phyloP scores from a whole-genome alignment of 306 rosid genomes.

The Prosopis cineraria region DNA sequence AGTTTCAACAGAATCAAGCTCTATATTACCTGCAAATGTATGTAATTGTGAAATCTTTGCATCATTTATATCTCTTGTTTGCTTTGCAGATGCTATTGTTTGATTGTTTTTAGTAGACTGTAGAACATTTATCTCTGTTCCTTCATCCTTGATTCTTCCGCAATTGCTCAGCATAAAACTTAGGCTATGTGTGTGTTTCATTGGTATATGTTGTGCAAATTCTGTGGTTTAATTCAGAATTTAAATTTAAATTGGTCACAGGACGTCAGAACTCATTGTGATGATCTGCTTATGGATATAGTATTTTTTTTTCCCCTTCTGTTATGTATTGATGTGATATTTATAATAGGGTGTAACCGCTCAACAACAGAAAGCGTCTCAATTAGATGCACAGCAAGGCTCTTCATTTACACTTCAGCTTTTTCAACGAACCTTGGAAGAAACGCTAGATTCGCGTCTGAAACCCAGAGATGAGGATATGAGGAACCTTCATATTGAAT shows the following conservation, averaged over 20 bases:
- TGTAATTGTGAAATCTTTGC: slow-evolving; percentile 34
- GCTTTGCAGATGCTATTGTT: slow-evolving; percentile 25
- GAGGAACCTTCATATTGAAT: slow-evolving; percentile 96
- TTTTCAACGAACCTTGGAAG: slow-evolving; percentile 88
- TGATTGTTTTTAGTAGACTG: slow-evolving; percentile 12
- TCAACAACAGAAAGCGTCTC: slow-evolving; percentile 53
- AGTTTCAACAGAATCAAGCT: slow-evolving; percentile 55
- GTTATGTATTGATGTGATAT: slow-evolving; percentile 29
- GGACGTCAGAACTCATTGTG: slow-evolving; percentile 13
- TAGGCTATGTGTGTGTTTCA: neutral
- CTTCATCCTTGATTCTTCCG: slow-evolving; percentile 11
- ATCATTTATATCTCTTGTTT: slow-evolving; percentile 24
- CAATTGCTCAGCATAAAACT: slow-evolving; percentile 23
- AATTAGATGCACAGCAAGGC: slow-evolving; percentile 78
- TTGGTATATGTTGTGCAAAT: slow-evolving; percentile 21
- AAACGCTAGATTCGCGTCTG: slow-evolving; percentile 83
- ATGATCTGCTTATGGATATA: neutral
- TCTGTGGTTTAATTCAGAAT: neutral
- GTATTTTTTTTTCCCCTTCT: slow-evolving; percentile 23
- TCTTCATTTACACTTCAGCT: slow-evolving; percentile 89
- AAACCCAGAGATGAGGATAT: slow-evolving; percentile 87
- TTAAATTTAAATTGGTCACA: slow-evolving; percentile 10
- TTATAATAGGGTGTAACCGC: slow-evolving; percentile 64
- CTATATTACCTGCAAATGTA: slow-evolving; percentile 64
- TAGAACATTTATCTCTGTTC: neutral